Base-by-base conservation (phyloP, 164 flowering plant genomes). In the Nymphaea thermarum region DNA sequence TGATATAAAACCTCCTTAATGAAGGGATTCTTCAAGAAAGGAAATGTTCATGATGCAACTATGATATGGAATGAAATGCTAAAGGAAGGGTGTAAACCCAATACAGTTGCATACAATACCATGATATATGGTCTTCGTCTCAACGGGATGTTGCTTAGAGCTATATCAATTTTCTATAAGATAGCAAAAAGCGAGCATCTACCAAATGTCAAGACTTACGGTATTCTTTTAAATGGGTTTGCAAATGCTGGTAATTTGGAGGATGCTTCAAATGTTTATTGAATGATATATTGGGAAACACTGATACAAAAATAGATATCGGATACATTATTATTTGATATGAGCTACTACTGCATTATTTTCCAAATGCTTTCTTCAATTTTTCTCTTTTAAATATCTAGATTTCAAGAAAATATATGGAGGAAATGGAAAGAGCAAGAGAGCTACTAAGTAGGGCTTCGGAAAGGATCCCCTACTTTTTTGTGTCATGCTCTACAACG, bases 131-230 rank as follows among this genome's bases (percentile, higher is more conserved):
- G 98, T 41, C 76, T 93, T 6, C 86, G 88, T 82, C 68, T 67
- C 18, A 75, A 72, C 64, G 78, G 83, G 47, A 74, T 76, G 62
- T 60, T 85, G 66, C 43, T 41, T 47, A 73, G 74, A 76, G 93
- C 93, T 67, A 41, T 80, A 63, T 73, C 80, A 65, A 36, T 84
- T 72, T 71, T 78, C 16, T 17, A 71, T 66, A 73, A 76, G 74
- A 93, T 90, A 93, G 85, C 76, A 72, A 70, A 64, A 72, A 74
- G 51, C 60, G 76, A 80, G 36, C 78, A 79, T 70, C 11, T 43
- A 43, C 96, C 96, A 62, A 87, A 86, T 77, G 82, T 78, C 43
- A 81, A 69, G 8, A 87, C 94, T 10, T 93, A 82, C 71, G 78
- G 82, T 74, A 80, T 79, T 67, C 83, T 93, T 15, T 83, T 90